A percentile compares a stretch with the other conserved stretches of the same genome.
Evolutionary conservation across 306 rosid genomes (phyloP).

Genomic region (Abrus precatorius): DNA sequence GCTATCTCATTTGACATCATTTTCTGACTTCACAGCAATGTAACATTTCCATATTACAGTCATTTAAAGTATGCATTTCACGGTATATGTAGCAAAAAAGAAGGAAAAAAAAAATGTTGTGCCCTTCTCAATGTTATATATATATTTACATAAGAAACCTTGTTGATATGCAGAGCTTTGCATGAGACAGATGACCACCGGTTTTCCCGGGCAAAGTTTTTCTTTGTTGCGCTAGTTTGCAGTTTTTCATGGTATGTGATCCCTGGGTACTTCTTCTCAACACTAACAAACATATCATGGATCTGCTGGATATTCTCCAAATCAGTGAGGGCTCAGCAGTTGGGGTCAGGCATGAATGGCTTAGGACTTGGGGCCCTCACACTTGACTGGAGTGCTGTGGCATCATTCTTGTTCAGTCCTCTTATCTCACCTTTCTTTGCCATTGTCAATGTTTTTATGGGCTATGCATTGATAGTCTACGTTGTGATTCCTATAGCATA

Average conservation of each 20-base stretch:
- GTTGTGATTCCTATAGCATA: constrained; percentile 63
- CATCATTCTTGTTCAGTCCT: constrained; percentile 76
- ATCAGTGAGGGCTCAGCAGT: constrained; percentile 79
- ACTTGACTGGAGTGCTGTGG: constrained; percentile 74
- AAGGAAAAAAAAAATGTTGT: too few relatives aligned
- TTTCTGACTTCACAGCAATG: too few relatives aligned
- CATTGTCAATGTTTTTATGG: constrained; percentile 63
- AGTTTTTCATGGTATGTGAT: constrained; percentile 72
- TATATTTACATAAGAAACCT: background rate
- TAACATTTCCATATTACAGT: too few relatives aligned
- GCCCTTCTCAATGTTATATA: background rate
- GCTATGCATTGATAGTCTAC: constrained; percentile 60
- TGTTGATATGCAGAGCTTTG: constrained; percentile 63
- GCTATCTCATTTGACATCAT: too few relatives aligned
- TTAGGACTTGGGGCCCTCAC: constrained; percentile 81
- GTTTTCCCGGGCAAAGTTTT: constrained; percentile 70
- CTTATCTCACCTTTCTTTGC: constrained; percentile 76
- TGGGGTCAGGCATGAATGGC: constrained; percentile 85
- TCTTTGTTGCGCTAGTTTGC: constrained; percentile 68
- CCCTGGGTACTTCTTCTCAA: constrained; percentile 78
- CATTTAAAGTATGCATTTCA: too few relatives aligned
- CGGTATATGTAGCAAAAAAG: too few relatives aligned
- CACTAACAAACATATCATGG: constrained; percentile 81
- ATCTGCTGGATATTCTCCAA: constrained; percentile 77
- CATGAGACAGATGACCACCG: constrained; percentile 69